Evolutionary conservation across 2,329 filamentous ascomycete species (phyloP), one percentile per base, ranked within the genome.

Genomic region (Dactylellina haptotyla): DNA sequence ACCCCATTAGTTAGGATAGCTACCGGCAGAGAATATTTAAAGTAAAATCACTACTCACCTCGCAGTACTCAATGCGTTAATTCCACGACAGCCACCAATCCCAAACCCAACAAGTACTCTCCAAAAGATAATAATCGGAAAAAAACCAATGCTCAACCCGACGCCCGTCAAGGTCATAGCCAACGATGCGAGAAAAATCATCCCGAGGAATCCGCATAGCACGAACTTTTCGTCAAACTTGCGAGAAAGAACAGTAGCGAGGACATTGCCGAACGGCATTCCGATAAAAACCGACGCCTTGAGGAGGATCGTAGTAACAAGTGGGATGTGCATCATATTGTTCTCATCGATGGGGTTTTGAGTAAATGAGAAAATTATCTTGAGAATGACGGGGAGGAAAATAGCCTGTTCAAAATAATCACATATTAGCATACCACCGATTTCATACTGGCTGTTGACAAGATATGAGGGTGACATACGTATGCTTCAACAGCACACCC

Each of bases 21-120:
- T 43, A 32, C 20, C 23, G 18, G 16, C 8, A 45, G 10, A 18
- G 8, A 26, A 20, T 6, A 50, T 26, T 34, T 4, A 12, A 56
- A 34, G 16, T 8, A n/a, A 12, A 18, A 28, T 4, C 32, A 32
- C 2, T 37, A 39, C 69, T 56, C 30, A 66, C 69, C 61, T 18
- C 28, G 46, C 56, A 14, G 61, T 20, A 18, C 34, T 54, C 37
- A 61, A 43, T 0, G 48, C 54, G 12, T 34, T 66, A 18, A 62
- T 32, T 8, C 34, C 41, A 32, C 69, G 69, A 79, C 90, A 88
- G 14, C 86, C 88, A n/a, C 87, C 87, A 32, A 89, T 87, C 0
- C 87, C 87, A 32, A 84, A 80, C 0, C 84, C 84, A 39, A 84
- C 81, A 20, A 84, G 75, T 39, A 83, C 79, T 66, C 84, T 80